Percentiles rank a stretch among this genome's conserved stretches.
These are phyloP conservation scores for Neostapfia colusana DNA, from an alignment of 176 grass and related monocot species.

Conservation along the genomic window DNA sequence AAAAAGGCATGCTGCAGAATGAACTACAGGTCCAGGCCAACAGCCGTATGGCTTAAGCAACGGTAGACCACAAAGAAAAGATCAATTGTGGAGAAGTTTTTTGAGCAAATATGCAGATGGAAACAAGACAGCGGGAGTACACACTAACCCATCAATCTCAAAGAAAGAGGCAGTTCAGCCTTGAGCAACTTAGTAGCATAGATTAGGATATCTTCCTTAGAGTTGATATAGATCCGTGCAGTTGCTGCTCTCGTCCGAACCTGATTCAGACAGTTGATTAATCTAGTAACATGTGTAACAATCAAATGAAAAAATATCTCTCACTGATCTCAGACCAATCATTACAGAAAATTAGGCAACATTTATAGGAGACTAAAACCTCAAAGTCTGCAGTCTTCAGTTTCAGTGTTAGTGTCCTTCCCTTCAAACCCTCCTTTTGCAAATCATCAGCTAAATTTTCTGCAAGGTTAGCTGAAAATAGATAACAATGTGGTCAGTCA, in stretches of 20 bases:
- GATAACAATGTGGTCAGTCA: constrained; percentile 10
- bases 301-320: background rate
- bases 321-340: background rate
- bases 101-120: background rate
- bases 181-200: constrained; percentile 82
- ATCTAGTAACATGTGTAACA: constrained; percentile 28
- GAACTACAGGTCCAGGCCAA: too few species aligned
- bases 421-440: constrained; percentile 76
- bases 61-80: too few species aligned
- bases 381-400: constrained; percentile 93
- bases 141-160: constrained; percentile 88
- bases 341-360: constrained; percentile 29
- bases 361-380: constrained; percentile 42
- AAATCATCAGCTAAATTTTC: constrained; percentile 83
- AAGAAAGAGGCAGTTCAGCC: constrained; percentile 85
- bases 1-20: too few species aligned
- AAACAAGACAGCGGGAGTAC: background rate
- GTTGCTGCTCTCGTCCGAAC: constrained; percentile 76
- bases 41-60: too few species aligned
- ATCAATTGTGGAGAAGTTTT: too few species aligned
- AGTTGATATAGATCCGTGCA: constrained; percentile 67
- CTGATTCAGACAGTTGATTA: constrained; percentile 49
- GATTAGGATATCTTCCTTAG: constrained; percentile 79
- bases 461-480: constrained; percentile 60
- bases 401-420: constrained; percentile 83